phyloP scores from a whole-genome alignment of 345 rosid species.

The Eucalyptus viminalis region DNA sequence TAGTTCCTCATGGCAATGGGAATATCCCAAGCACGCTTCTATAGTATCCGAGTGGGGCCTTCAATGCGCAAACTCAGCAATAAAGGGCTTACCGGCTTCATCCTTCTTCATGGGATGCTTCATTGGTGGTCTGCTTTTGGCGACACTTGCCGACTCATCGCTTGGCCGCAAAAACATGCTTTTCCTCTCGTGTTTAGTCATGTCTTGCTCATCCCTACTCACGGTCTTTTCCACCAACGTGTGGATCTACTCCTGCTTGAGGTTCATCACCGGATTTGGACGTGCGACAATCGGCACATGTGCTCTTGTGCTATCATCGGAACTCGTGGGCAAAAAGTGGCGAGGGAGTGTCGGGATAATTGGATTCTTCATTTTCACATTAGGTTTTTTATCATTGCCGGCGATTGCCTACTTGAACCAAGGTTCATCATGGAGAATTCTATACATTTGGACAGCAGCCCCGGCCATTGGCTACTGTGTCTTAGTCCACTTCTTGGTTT shows the following conservation, averaged over 20 bases:
- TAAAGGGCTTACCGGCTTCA: constrained; percentile 48
- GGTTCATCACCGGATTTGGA: constrained; percentile 35
- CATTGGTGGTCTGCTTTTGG: constrained; percentile 32
- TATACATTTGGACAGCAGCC: constrained; percentile 36
- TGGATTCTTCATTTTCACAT: constrained; percentile 30
- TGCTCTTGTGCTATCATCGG: constrained; percentile 38
- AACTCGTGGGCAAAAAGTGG: constrained; percentile 35
- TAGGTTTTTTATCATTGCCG: constrained; percentile 41
- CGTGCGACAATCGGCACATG: constrained; percentile 38
- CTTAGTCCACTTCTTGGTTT: constrained; percentile 15
- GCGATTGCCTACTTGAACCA: constrained; percentile 25
- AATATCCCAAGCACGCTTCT: constrained; percentile 7
- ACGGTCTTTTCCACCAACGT: constrained; percentile 22
- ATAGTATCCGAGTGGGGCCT: constrained; percentile 48
- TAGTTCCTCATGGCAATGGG: constrained; percentile 39
- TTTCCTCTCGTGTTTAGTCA: constrained; percentile 20
- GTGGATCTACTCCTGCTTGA: neutral
- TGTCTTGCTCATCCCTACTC: constrained; percentile 30
- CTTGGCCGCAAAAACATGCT: constrained; percentile 54
- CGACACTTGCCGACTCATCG: constrained; percentile 41
- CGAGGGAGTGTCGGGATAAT: constrained; percentile 35
- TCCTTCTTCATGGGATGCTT: constrained; percentile 53
- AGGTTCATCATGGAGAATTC: constrained; percentile 34
- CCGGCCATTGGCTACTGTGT: constrained; percentile 23
- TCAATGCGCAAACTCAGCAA: constrained; percentile 22